phyloP scores from a whole-genome alignment of 495 filamentous ascomycete species.

The Aspergillus haitiensis region DNA sequence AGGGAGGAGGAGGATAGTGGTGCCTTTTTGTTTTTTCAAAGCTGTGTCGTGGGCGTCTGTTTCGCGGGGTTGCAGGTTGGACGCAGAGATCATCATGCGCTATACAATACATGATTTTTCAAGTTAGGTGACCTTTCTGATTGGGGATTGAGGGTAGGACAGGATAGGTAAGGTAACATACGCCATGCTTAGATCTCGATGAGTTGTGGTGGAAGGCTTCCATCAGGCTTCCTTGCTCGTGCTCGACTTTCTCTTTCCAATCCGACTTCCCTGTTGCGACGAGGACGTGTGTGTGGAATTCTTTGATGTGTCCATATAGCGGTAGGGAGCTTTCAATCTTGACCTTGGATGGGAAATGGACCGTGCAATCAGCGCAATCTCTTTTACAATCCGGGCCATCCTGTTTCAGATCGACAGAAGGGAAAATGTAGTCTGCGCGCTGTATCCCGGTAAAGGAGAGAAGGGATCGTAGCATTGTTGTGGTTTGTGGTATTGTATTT shows the following conservation, averaged over 20 bases:
- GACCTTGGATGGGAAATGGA: slow-evolving; percentile 70
- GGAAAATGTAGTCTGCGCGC: slow-evolving; percentile 39
- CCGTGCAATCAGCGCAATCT: slow-evolving; percentile 80
- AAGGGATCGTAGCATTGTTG: slow-evolving; percentile 40
- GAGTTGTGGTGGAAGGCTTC: slow-evolving; percentile 66
- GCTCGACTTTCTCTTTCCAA: slow-evolving; percentile 81
- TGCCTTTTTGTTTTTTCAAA: slow-evolving; percentile 51
- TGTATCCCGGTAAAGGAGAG: slow-evolving; percentile 33
- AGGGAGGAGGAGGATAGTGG: slow-evolving; percentile 80
- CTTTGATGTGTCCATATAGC: slow-evolving; percentile 83
- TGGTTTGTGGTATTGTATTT: background rate
- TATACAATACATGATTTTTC: slow-evolving; percentile 33
- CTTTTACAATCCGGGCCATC: slow-evolving; percentile 84
- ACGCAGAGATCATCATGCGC: slow-evolving; percentile 89
- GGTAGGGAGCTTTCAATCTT: slow-evolving; percentile 70
- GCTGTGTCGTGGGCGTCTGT: slow-evolving; percentile 41
- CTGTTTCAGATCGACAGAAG: slow-evolving; percentile 60
- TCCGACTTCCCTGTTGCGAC: slow-evolving; percentile 92
- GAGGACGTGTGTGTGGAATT: slow-evolving; percentile 80
- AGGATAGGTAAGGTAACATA: slow-evolving; percentile 41
- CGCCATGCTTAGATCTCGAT: slow-evolving; percentile 68
- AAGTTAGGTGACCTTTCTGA: background rate
- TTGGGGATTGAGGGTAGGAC: background rate
- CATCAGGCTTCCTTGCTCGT: slow-evolving; percentile 91
- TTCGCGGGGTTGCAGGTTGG: slow-evolving; percentile 72